These are phyloP conservation scores for Globisporangium orthogonon DNA, from an alignment of 352 stramenopile genomes.

Conservation along the genomic window DNA sequence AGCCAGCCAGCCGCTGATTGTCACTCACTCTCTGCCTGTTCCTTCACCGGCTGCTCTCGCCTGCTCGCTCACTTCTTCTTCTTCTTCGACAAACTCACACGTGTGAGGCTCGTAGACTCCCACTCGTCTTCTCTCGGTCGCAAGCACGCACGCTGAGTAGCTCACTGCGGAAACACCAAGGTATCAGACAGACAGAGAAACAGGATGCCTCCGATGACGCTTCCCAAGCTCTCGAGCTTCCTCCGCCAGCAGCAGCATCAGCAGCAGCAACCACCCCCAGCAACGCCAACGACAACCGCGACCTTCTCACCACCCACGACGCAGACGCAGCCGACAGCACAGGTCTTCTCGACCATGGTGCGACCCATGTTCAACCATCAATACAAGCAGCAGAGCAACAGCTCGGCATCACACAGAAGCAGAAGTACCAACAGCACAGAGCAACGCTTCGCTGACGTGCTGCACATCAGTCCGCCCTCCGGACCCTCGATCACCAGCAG, in stretches of 20 bases:
- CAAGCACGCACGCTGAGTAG: too few relatives aligned
- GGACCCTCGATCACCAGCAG: background rate
- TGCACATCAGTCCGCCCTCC: background rate
- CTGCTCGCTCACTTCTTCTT: too few relatives aligned
- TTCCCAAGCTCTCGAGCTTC: constrained; percentile 25
- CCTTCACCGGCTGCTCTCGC: too few relatives aligned
- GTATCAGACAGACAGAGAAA: too few relatives aligned
- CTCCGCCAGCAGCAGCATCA: constrained; percentile 9
- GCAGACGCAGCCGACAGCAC: background rate
- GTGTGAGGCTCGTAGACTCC: too few relatives aligned
- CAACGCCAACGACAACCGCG: background rate
- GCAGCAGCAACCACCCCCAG: too few relatives aligned
- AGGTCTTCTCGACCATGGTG: background rate
- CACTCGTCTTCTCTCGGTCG: too few relatives aligned
- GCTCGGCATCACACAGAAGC: background rate
- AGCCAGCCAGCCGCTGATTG: too few relatives aligned
- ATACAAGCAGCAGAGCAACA: background rate
- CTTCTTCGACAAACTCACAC: too few relatives aligned
- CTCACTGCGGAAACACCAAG: too few relatives aligned
- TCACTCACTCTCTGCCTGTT: too few relatives aligned
- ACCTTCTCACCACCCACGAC: too few relatives aligned
- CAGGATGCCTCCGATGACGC: constrained; percentile 1
- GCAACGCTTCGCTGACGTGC: background rate
- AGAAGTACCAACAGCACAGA: constrained; percentile 2
- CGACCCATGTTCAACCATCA: constrained; percentile 1